Percentiles rank a stretch among this genome's conserved stretches.
phyloP scores from a whole-genome alignment of 768 basidiomycete species.

The Leccinum boreale region DNA sequence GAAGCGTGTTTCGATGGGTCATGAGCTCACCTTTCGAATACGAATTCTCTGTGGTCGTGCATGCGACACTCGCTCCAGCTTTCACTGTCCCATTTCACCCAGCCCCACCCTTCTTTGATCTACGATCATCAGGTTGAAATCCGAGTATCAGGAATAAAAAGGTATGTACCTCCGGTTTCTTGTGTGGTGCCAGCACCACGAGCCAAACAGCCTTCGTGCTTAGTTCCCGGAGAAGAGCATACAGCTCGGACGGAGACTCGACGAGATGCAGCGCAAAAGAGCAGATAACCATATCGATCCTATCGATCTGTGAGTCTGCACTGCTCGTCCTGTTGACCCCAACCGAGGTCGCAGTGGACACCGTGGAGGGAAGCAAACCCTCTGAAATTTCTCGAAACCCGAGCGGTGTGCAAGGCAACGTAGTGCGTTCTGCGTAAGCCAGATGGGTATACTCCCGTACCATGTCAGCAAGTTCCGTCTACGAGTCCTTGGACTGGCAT shows the following conservation, averaged over 20 bases:
- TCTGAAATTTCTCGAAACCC: slow-evolving; percentile 63
- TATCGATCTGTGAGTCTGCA: slow-evolving; percentile 1
- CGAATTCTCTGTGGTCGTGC: slow-evolving; percentile 40
- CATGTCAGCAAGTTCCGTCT: slow-evolving; percentile 10
- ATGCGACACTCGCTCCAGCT: slow-evolving; percentile 43
- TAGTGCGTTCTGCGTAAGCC: slow-evolving; percentile 56
- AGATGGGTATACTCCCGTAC: slow-evolving; percentile 51
- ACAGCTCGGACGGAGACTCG: slow-evolving; percentile 57
- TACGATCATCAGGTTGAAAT: slow-evolving; percentile 18
- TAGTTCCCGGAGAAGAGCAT: slow-evolving; percentile 61
- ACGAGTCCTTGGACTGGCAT: neutral
- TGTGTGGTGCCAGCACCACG: slow-evolving; percentile 69
- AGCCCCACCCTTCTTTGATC: slow-evolving; percentile 69
- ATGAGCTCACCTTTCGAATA: slow-evolving; percentile 43
- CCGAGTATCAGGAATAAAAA: neutral
- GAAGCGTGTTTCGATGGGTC: neutral
- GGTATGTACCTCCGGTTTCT: slow-evolving; percentile 61
- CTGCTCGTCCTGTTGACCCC: neutral
- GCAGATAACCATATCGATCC: slow-evolving; percentile 62
- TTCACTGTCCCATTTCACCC: slow-evolving; percentile 58
- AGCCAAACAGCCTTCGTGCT: slow-evolving; percentile 63
- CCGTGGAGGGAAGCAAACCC: slow-evolving; percentile 44
- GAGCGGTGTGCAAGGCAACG: slow-evolving; percentile 50
- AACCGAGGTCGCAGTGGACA: slow-evolving; percentile 12
- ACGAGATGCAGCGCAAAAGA: slow-evolving; percentile 76